Evolutionary conservation across 2,329 filamentous ascomycete genomes (phyloP), one percentile per base, ranked within the genome.

Genomic region (Torrubiella hemipterigena): DNA sequence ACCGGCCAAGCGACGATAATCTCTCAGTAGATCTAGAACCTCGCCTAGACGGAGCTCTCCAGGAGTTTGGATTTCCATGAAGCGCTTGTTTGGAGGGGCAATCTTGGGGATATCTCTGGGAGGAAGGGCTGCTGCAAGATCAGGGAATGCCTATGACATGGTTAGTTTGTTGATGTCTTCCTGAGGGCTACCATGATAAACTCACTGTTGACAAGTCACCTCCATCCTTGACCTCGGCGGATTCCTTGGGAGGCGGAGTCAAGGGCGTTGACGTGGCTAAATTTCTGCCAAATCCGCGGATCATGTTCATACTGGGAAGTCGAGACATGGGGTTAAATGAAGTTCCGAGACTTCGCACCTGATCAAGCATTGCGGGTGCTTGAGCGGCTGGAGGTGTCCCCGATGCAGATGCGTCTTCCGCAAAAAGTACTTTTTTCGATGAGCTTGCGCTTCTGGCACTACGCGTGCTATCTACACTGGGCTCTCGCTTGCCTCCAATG

Each of bases 321-420:
- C 84, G 73, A 27, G 77, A 83, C 51, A 93, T 77, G 4, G 85
- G 85, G 45, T 93, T 93, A 20, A 93, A 62, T 1, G 79, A 78
- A 50, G 71, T 91, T 22, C 84, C 78, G 37, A 93, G 67, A 49
- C 72, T 89, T 33, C 82, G 76, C 62, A 93, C 78, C 10, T 83
- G 84, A 40, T 93, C 84, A 3, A 93, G 71, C 10, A 77, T 55
- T 18, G 81, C 77, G 4, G 78, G 77, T 30, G 28, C 30, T n/a
- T n/a, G n/a, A n/a, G n/a, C n/a, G n/a, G n/a, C n/a, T n/a, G n/a
- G n/a, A 15, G 32, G 38, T 69, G 71, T 41, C 46, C 43, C 17
- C 49, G 39, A 26, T 41, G 38, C 18, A 46, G 32, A 13, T 44
- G 40, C 17, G 27, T 69, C 51, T 23, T 62, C 64, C 6, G 55